Base-by-base conservation (phyloP, 2,329 filamentous ascomycete genomes). In the Pseudocercospora musae region DNA sequence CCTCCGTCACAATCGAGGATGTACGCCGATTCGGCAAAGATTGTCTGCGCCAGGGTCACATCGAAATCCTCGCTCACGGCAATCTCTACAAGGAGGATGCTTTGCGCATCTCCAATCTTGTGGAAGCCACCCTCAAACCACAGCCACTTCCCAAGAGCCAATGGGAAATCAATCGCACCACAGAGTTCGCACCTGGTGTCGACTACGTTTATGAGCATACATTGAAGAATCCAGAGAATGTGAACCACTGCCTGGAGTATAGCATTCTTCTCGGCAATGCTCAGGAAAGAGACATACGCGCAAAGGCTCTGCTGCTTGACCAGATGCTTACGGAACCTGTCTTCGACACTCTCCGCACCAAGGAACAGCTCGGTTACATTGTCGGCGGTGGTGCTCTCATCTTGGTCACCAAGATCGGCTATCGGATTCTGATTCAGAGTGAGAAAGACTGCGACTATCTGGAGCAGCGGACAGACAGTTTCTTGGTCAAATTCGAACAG, bases 331-430 rank as follows among this genome's bases (percentile, higher is more conserved):
- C 96, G 60, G 95, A 99, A 78, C 93, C 93, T 3, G 90, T 90
- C 8, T 99, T 98, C 73, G 92, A 99, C 77, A 92, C 96, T 75
- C 83, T 99, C 7, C 87, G 95, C 55, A 98, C 95, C 48, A 97
- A 98, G 77, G 94, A 99, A 76, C 94, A 99, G 78, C 88, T 99
- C 6, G 95, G 95, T 11, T 99, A 99, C 70, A 91, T 99, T 58
- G 94, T 99, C 0, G 96, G 94, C 77, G 94, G 90, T 54, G 91
- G 92, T 27, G 82, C 87, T 42, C 84, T 85, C 57, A 86, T 89
- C 59, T 80, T 87, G n/a, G 92, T 90, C 0, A 94, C 89, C 0
- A 89, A 91, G 70, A 73, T 76, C 1, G 91, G 91, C 0, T 95
- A 95, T 77, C 86, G 93, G 5, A 89, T 99, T 66, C 85, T 98